Percentiles rank a stretch among this genome's conserved stretches.
These are phyloP conservation scores for Aspergillus alliaceus DNA, from an alignment of 2,329 filamentous ascomycete species.

Conservation along the genomic window DNA sequence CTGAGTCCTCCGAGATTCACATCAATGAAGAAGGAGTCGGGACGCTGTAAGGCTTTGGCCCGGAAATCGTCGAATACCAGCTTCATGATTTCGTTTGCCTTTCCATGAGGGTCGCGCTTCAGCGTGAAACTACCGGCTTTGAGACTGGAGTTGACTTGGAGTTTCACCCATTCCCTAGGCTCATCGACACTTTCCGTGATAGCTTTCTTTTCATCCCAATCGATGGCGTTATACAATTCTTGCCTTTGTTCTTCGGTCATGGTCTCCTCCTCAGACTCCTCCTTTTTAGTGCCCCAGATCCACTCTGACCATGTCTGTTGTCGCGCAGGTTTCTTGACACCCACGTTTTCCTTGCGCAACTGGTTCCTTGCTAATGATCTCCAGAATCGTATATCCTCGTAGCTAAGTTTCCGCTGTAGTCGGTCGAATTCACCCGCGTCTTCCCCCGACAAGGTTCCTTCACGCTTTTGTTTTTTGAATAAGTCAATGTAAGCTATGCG, in stretches of 20 bases:
- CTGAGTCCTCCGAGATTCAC: conserved; percentile 88
- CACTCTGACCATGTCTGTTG: conserved; percentile 89
- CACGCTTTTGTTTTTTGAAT: conserved; percentile 90
- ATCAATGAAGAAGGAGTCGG: conserved; percentile 86
- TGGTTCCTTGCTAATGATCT: conserved; percentile 90
- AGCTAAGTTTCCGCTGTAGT: conserved; percentile 83
- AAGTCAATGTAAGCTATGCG: conserved; percentile 84
- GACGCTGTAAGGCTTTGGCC: conserved; percentile 83
- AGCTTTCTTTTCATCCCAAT: conserved; percentile 95
- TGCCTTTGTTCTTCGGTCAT: conserved; percentile 96
- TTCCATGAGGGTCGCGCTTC: conserved; percentile 78
- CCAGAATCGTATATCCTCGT: conserved; percentile 98
- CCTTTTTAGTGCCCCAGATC: conserved; percentile 81
- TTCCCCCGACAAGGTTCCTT: conserved; percentile 63
- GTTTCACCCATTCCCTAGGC: conserved; percentile 86
- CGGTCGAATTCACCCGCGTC: conserved; percentile 72
- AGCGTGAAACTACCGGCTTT: conserved; percentile 95
- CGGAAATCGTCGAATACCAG: conserved; percentile 94
- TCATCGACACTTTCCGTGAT: conserved; percentile 84
- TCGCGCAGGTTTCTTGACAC: conserved; percentile 69
- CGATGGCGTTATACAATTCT: conserved; percentile 94
- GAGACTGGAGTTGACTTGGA: conserved; percentile 90
- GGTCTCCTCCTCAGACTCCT: conserved; percentile 73
- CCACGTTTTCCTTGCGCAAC: conserved; percentile 90
- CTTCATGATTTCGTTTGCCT: conserved; percentile 77